Evolutionary conservation across 805 yeast species (phyloP), one percentile per base, ranked within the genome.

Genomic region (Metschnikowia gruessii): DNA sequence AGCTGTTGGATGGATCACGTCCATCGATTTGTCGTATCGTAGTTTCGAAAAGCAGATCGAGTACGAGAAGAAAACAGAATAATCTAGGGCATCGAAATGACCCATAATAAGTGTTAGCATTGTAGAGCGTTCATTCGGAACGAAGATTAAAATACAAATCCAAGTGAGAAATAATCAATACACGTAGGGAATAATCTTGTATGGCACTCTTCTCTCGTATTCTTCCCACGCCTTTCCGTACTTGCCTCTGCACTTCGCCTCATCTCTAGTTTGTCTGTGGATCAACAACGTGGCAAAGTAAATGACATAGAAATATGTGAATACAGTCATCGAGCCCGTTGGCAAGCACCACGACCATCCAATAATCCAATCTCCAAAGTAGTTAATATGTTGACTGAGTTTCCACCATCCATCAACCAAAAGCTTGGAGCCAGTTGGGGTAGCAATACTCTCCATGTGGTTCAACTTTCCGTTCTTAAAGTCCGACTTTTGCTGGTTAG

Each of bases 361-460:
- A 60, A 90, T 83, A 35, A 94, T 63, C 91, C 97, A 89, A 69
- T 94, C 99, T 36, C 99, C 99, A 48, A 91, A 77, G 66, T 94
- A 94, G 63, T 94, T 94, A 61, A 88, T 89, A 64, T 94, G 99
- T 55, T 95, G 96, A 6, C 96, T 82, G 16, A 74, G 64, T 2
- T 85, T 86, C 99, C 99, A 94, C 99, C 98, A 94, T 2, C 98
- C 97, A 59, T 89, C 94, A 45, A 82, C 79, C 37, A 94, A 69
- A 53, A 94, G 75, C 60, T 80, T 86, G 21, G 96, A 84, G 1
- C 95, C 95, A 13, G 85, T 80, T 26, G 76, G 71, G 0, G 97
- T 85, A 52, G 79, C 70, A 49, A 94, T 86, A 42, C 65, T 59
- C 51, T 80, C 77, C 68, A 89, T 69, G 60, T 87, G 82, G 35